Evolutionary conservation across 345 rosid genomes (phyloP).

Genomic region (Populus simonii): DNA sequence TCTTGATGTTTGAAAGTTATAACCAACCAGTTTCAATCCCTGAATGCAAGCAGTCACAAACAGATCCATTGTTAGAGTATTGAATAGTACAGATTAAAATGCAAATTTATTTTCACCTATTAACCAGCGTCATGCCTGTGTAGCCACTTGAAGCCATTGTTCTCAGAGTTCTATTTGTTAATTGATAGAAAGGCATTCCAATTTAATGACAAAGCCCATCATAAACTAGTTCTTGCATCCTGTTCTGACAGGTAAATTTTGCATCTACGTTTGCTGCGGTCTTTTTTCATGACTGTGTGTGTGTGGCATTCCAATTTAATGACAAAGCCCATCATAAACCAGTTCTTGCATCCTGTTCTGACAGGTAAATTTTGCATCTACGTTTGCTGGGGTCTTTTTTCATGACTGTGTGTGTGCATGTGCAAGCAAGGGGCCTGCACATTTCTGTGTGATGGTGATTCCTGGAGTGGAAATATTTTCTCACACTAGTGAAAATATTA

Average conservation of each 20-base stretch:
- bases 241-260: neutral
- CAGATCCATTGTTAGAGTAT: neutral
- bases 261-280: neutral
- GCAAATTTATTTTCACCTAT: neutral
- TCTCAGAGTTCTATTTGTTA: neutral
- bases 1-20: neutral
- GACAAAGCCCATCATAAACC: neutral
- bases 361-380: neutral
- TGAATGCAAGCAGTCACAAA: constrained; percentile 3
- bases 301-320: neutral
- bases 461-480: neutral
- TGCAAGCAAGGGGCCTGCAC: neutral
- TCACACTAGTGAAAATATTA: neutral
- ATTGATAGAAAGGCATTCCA: neutral
- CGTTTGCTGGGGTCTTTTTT: neutral
- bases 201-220: neutral
- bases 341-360: neutral
- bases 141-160: neutral
- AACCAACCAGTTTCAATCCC: constrained; percentile 7
- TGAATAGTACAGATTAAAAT: neutral
- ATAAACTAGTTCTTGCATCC: neutral
- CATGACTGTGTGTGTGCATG: neutral
- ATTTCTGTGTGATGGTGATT: neutral
- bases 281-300: neutral
- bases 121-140: neutral